Percentiles rank a stretch among this genome's conserved stretches.
phyloP scores from a whole-genome alignment of 352 stramenopile species.

The Pythium plurisporium region DNA sequence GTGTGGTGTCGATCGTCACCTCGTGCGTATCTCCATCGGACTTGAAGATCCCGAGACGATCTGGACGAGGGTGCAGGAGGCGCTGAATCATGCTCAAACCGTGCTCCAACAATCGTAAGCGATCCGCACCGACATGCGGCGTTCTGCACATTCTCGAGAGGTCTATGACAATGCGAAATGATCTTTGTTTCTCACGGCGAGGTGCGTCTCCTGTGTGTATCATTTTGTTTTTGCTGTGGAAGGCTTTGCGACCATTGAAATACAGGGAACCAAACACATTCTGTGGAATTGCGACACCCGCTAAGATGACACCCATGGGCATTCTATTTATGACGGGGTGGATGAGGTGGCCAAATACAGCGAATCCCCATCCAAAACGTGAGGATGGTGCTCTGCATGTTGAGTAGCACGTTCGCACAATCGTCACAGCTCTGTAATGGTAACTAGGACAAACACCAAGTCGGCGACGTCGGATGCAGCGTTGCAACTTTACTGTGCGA shows the following conservation, averaged over 20 bases:
- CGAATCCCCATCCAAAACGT: neutral
- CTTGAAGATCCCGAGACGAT: constrained; percentile 82
- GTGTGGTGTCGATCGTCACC: constrained; percentile 87
- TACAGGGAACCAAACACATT: no score
- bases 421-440: neutral
- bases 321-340: neutral
- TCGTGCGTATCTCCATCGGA: constrained; percentile 91
- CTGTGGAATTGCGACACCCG: no score
- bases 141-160: no score
- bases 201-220: no score
- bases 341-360: neutral
- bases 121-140: no score
- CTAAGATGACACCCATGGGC: no score
- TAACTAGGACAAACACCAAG: neutral
- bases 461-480: constrained; percentile 11
- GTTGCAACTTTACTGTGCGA: constrained; percentile 15
- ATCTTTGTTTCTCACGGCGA: no score
- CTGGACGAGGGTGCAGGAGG: constrained; percentile 52
- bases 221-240: no score
- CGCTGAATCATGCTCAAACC: constrained; percentile 30
- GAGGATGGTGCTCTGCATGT: no score
- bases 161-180: no score
- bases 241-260: no score
- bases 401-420: no score
- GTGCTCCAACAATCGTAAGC: constrained; percentile 9